Conservation (phyloP, 2,329 filamentous ascomycete species). For the Aspergillus oerlinghausenensis region DNA sequence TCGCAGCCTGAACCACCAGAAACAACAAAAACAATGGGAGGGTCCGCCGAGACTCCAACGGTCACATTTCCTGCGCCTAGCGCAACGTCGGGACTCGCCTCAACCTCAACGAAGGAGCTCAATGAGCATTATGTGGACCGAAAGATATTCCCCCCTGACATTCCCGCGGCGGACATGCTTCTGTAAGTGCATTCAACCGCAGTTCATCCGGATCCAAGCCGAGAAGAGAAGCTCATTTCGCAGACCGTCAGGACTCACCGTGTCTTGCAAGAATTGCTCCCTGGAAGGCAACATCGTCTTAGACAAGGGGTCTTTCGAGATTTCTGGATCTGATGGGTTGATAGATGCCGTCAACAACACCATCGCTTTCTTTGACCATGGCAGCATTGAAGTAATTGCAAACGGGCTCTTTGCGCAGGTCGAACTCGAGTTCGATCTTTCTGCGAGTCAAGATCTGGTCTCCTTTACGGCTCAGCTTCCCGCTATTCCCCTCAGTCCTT, state of each 20-base stretch:
- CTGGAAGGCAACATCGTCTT: conserved; percentile 15
- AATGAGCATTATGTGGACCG: background rate
- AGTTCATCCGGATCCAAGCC: background rate
- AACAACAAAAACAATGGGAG: background rate
- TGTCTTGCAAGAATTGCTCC: conserved; percentile 18
- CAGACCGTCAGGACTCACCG: conserved; percentile 14
- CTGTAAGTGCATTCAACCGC: background rate
- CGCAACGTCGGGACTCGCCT: background rate
- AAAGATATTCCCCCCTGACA: conserved; percentile 3
- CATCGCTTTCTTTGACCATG: conserved; percentile 16
- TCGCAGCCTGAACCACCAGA: background rate
- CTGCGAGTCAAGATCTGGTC: conserved; percentile 5
- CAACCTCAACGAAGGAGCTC: conserved; percentile 1
- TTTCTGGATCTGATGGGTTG: conserved; percentile 7
- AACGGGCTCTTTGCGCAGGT: conserved; percentile 15
- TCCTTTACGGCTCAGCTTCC: conserved; percentile 16
- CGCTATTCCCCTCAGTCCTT: conserved; percentile 16
- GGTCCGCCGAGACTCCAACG: background rate
- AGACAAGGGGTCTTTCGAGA: conserved; percentile 13
- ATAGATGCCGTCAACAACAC: conserved; percentile 2
- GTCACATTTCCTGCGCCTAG: background rate
- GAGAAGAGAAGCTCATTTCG: background rate
- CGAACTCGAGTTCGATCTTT: conserved; percentile 15
- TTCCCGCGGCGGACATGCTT: background rate
- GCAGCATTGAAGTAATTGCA: conserved; percentile 12